Conservation (phyloP, 1,139 yeast genomes). For the Scheffersomyces insectosa region DNA sequence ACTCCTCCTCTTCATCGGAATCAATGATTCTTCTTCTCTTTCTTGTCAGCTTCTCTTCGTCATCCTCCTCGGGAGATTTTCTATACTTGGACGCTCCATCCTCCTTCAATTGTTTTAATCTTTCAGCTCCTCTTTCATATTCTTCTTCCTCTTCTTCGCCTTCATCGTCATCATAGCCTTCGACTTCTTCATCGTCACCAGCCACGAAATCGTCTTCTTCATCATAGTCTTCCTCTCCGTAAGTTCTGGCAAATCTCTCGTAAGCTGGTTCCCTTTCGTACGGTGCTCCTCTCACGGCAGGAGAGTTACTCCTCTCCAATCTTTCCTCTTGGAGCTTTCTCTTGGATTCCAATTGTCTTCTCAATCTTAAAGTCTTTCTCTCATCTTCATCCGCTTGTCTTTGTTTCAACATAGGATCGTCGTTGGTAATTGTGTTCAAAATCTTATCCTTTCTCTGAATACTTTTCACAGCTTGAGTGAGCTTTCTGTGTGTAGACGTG, state of each 20-base stretch:
- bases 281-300: constrained; percentile 20
- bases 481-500: constrained; percentile 76
- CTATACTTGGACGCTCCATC: constrained; percentile 54
- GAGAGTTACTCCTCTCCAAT: constrained; percentile 30
- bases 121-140: constrained; percentile 60
- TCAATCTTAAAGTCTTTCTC: constrained; percentile 65
- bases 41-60: constrained; percentile 38
- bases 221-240: constrained; percentile 47
- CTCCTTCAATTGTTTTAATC: constrained; percentile 60
- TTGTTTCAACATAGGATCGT: constrained; percentile 86
- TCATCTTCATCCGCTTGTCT: constrained; percentile 81
- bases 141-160: constrained; percentile 63
- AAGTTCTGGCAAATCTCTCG: constrained; percentile 41
- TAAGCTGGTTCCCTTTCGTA: constrained; percentile 38
- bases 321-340: constrained; percentile 50
- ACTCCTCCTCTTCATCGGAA: constrained; percentile 63
- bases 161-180: constrained; percentile 40
- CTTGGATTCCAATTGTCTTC: constrained; percentile 63
- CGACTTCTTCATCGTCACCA: constrained; percentile 50
- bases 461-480: constrained; percentile 75
- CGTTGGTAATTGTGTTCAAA: constrained; percentile 65
- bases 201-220: constrained; percentile 48
- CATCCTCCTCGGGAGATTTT: constrained; percentile 29
- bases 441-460: constrained; percentile 64
- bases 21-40: constrained; percentile 58